Percentiles rank a stretch among this genome's conserved stretches.
These are phyloP conservation scores for Lojkania enalia DNA, from an alignment of 2,329 filamentous ascomycete genomes.

Conservation along the genomic window DNA sequence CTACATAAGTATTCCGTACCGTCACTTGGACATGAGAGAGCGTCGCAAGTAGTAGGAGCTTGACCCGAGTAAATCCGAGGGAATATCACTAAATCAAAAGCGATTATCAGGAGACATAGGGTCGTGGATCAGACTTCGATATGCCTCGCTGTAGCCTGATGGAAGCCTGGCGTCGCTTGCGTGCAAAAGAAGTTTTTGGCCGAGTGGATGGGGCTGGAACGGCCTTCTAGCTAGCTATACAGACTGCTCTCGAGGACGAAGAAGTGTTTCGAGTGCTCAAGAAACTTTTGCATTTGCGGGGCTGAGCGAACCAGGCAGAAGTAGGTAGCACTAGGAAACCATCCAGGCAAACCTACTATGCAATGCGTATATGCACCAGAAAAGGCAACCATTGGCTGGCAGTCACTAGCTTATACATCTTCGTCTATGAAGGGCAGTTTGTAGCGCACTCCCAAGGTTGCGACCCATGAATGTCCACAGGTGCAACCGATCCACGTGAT, in stretches of 20 bases:
- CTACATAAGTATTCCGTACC: too few species aligned
- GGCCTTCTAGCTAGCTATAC: constrained; percentile 2
- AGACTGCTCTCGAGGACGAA: too few species aligned
- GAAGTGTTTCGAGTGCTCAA: constrained; percentile 19
- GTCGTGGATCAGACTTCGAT: too few species aligned
- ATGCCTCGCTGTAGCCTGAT: too few species aligned
- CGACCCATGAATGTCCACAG: background rate
- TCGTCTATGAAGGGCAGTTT: constrained; percentile 4
- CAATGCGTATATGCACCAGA: constrained; percentile 13
- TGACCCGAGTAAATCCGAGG: too few species aligned
- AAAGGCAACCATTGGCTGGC: constrained; percentile 4
- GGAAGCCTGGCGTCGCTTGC: too few species aligned
- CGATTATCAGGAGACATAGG: too few species aligned
- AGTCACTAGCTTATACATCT: constrained; percentile 21
- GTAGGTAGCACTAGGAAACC: constrained; percentile 31
- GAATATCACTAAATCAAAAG: too few species aligned
- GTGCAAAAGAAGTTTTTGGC: constrained; percentile 13
- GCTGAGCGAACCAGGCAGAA: constrained; percentile 35
- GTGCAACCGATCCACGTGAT: background rate
- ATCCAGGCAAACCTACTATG: constrained; percentile 15
- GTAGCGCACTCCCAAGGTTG: constrained; percentile 2
- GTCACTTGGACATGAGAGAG: too few species aligned
- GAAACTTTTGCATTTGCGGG: constrained; percentile 13
- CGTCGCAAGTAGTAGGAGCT: too few species aligned
- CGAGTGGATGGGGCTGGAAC: constrained; percentile 6